These are phyloP conservation scores for Martensiomyces pterosporus DNA, from an alignment of 192 early-diverging fungal species.

Conservation along the genomic window DNA sequence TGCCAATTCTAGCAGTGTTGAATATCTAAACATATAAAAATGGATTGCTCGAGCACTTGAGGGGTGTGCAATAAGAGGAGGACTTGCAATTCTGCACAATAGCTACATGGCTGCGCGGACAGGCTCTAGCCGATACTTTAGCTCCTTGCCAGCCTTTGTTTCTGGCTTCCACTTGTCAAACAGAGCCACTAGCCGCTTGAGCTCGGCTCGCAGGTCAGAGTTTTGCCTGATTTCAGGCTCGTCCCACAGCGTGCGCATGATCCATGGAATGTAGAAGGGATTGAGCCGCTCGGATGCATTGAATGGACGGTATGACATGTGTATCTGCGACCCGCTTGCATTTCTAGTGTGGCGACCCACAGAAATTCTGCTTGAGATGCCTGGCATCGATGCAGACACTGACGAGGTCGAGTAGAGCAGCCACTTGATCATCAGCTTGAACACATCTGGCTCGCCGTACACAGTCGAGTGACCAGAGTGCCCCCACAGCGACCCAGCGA, in stretches of 20 bases:
- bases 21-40: neutral
- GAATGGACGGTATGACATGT: conserved; percentile 55
- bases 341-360: neutral
- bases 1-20: neutral
- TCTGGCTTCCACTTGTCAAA: conserved; percentile 81
- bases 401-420: conserved; percentile 49
- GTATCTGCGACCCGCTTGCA: conserved; percentile 22
- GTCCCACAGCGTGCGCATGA: conserved; percentile 79
- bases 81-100: no score
- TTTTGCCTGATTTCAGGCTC: conserved; percentile 60
- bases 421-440: conserved; percentile 56
- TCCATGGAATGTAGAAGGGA: conserved; percentile 92
- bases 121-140: conserved; percentile 91
- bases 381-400: conserved; percentile 4
- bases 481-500: conserved; percentile 84
- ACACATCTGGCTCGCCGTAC: conserved; percentile 87
- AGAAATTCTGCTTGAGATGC: neutral
- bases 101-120: conserved; percentile 64
- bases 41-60: no score
- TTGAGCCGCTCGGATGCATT: conserved; percentile 69
- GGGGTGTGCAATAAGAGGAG: no score
- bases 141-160: conserved; percentile 67
- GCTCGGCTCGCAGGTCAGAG: conserved; percentile 56
- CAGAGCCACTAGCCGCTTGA: conserved; percentile 59
- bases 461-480: conserved; percentile 90